Base-by-base conservation (phyloP, 495 filamentous ascomycete genomes). In the Penicillium goetzii region DNA sequence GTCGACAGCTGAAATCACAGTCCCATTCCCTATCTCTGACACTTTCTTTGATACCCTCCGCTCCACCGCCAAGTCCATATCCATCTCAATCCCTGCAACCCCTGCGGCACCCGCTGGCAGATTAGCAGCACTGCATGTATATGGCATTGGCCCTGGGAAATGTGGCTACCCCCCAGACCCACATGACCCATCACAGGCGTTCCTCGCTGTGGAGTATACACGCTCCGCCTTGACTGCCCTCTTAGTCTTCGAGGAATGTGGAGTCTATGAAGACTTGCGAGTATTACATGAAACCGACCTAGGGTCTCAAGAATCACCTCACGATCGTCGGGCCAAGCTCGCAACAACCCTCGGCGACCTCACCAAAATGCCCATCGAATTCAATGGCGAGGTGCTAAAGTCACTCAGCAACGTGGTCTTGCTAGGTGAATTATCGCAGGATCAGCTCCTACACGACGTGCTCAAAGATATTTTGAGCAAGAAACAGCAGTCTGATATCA, bases 391-490 rank as follows among this genome's bases (percentile, higher is more conserved):
- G 51, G 17, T 34, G 15, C 17, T 53, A 15, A 33, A 53, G 28
- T 53, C 51, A 53, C 51, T 53, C 12, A 53, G 51, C 28, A 53
- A 53, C 51, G 51, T 53, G 51, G 26, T 53, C 51, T 53, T 53
- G 28, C 15, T 53, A 34, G 51, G 51, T 19, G 28, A 53, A 53
- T 34, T 14, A 53, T 53, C 32, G 21, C 51, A 53, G 28, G 51
- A 53, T 25, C 4, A 53, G 28, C 51, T 53, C 21, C 51, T 53
- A 53, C 51, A 34, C 28, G 51, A 53, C 28, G 28, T 53, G 7
- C 51, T 53, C 51, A 34, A 53, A 53, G 51, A 53, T 34, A 28
- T 53, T 34, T 34, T 53, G 51, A 33, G 51, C 28, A 34, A 53
- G 28, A 28, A 53, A 21, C 28, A 53, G 51, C 51, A 30, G 51